These are phyloP conservation scores for Vitis amurensis DNA, from an alignment of 164 flowering plant species.

Conservation along the genomic window DNA sequence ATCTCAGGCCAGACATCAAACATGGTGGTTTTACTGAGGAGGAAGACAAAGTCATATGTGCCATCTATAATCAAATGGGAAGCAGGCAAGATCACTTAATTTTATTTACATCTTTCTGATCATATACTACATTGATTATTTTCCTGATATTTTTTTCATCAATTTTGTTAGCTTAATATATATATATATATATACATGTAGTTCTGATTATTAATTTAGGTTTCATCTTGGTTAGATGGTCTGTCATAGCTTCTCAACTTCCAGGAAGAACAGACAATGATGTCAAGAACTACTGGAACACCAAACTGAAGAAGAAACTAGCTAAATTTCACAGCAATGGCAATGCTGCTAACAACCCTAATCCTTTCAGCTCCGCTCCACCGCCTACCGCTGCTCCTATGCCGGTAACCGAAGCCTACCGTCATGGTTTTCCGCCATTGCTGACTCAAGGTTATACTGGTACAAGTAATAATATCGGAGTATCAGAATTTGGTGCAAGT, in stretches of 20 bases:
- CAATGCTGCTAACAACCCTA: neutral
- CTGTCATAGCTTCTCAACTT: conserved; percentile 36
- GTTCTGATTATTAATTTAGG: neutral
- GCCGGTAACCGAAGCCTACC: neutral
- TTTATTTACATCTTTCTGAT: neutral
- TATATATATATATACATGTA: neutral
- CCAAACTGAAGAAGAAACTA: conserved; percentile 40
- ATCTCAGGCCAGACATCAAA: conserved; percentile 38
- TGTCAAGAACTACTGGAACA: conserved; percentile 49
- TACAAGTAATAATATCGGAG: neutral
- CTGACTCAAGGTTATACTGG: neutral
- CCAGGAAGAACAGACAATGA: conserved; percentile 46
- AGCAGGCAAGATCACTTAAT: conserved; percentile 28
- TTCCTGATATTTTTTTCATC: neutral
- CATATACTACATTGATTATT: neutral
- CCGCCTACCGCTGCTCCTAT: neutral
- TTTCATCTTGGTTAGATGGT: conserved; percentile 29
- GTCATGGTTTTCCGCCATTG: neutral
- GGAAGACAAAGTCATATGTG: conserved; percentile 32
- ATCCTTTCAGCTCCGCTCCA: neutral
- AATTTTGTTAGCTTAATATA: no score
- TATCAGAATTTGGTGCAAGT: conserved; percentile 9
- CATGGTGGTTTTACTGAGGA: conserved; percentile 36
- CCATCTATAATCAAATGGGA: conserved; percentile 35
- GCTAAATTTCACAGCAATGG: neutral